Evolutionary conservation across 2,329 filamentous ascomycete species (phyloP).

Genomic region (Fusarium pseudograminearum): DNA sequence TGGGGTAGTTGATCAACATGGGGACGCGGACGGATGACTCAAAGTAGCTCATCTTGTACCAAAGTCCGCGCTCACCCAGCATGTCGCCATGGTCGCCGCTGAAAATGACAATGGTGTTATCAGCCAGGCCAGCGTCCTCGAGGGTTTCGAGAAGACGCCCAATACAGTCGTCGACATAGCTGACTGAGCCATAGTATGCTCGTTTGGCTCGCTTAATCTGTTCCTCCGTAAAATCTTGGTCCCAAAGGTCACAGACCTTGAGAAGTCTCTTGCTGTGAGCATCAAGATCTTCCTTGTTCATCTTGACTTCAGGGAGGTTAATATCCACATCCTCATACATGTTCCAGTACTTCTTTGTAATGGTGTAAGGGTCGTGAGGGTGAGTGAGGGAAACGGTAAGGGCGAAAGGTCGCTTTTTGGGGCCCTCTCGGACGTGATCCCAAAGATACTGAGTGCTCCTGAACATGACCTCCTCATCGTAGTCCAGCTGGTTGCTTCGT

Average conservation of each 20-base stretch:
- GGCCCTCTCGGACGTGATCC: constrained; percentile 86
- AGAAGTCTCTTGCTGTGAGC: constrained; percentile 87
- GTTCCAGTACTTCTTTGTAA: constrained; percentile 94
- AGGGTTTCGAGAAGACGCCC: constrained; percentile 83
- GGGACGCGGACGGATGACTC: constrained; percentile 92
- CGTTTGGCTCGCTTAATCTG: constrained; percentile 87
- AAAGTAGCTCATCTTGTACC: constrained; percentile 99
- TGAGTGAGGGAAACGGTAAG: constrained; percentile 94
- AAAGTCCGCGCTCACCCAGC: constrained; percentile 90
- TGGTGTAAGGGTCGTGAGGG: constrained; percentile 94
- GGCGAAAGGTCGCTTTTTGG: constrained; percentile 80
- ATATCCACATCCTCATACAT: constrained; percentile 91
- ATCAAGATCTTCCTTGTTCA: constrained; percentile 85
- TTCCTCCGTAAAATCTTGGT: constrained; percentile 84
- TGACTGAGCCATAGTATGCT: constrained; percentile 93
- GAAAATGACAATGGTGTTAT: constrained; percentile 92
- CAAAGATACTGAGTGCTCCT: constrained; percentile 90
- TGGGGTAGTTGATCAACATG: constrained; percentile 84
- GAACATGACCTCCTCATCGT: constrained; percentile 96
- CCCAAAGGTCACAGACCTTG: constrained; percentile 88
- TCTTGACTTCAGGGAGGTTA: constrained; percentile 79
- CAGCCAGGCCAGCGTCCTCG: constrained; percentile 80
- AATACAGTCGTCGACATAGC: constrained; percentile 93
- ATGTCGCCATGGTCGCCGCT: constrained; percentile 96
- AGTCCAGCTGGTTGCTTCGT: constrained; percentile 94